Evolutionary conservation across 371 early-diverging fungal species (phyloP).

Genomic region (Mucor sp.): DNA sequence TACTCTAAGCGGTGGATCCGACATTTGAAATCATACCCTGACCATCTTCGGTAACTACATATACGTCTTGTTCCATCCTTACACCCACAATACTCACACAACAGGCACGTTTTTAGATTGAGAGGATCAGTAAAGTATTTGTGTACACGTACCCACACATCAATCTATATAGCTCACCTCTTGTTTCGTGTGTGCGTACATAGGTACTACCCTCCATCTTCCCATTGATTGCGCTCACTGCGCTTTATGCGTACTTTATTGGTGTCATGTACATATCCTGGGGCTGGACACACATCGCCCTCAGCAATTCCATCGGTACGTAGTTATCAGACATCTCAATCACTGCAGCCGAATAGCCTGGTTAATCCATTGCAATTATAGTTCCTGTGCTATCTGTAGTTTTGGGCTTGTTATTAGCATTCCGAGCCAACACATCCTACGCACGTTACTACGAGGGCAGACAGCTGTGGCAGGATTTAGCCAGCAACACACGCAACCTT

Average conservation of each 20-base stretch:
- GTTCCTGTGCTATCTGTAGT: constrained; percentile 65
- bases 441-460: constrained; percentile 80
- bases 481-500: constrained; percentile 59
- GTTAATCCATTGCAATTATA: not conserved
- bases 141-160: not conserved
- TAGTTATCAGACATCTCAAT: not conserved
- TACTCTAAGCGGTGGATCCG: constrained; percentile 23
- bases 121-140: constrained; percentile 34
- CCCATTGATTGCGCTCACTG: constrained; percentile 31
- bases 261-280: constrained; percentile 30
- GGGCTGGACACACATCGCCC: constrained; percentile 31
- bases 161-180: not conserved
- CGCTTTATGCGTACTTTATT: constrained; percentile 31
- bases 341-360: not conserved
- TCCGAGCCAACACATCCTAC: constrained; percentile 81
- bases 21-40: constrained; percentile 24
- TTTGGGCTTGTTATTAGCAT: constrained; percentile 71
- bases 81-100: not conserved
- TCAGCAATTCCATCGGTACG: constrained; percentile 46
- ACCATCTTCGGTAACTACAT: constrained; percentile 29
- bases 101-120: constrained; percentile 16
- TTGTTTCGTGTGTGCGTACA: too few species aligned
- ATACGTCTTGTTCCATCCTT: not conserved
- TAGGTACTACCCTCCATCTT: constrained; percentile 43
- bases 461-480: constrained; percentile 64